These are phyloP conservation scores for Penicillium concentricum DNA, from an alignment of 2,329 filamentous ascomycete genomes.

Conservation along the genomic window DNA sequence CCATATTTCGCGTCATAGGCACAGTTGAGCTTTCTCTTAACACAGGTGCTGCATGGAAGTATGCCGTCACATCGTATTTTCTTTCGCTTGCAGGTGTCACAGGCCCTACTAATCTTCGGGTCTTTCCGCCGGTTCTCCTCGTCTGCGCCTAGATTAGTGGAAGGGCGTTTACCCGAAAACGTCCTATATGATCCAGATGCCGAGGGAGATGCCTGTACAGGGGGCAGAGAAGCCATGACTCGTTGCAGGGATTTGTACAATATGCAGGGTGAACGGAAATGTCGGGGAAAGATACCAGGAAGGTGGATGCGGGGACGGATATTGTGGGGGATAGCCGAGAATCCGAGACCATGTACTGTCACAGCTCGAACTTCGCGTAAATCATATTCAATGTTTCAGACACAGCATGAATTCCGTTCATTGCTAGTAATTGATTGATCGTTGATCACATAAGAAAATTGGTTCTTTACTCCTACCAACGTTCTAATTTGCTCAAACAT, in stretches of 20 bases:
- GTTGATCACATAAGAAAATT: not conserved
- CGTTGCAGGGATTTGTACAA: not conserved
- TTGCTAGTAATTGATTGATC: not conserved
- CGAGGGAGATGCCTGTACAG: not conserved
- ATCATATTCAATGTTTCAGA: too few species aligned
- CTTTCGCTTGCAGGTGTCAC: constrained; percentile 36
- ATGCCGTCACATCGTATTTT: constrained; percentile 58
- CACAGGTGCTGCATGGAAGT: constrained; percentile 44
- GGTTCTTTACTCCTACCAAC: not conserved
- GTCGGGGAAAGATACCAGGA: not conserved
- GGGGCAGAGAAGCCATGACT: not conserved
- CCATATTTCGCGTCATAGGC: constrained; percentile 14
- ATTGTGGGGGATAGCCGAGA: not conserved
- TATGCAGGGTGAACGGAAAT: not conserved
- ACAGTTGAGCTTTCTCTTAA: constrained; percentile 8
- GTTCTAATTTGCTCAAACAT: not conserved
- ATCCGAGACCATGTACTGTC: not conserved
- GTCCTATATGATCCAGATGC: not conserved
- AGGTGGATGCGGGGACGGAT: not conserved
- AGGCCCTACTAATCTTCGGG: constrained; percentile 19
- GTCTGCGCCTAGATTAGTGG: not conserved
- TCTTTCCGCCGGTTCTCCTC: constrained; percentile 19
- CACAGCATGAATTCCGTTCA: not conserved
- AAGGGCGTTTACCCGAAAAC: not conserved
- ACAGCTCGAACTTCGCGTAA: not conserved